Conservation (phyloP, 208 protist genomes). For the Perkinsela sp. region DNA sequence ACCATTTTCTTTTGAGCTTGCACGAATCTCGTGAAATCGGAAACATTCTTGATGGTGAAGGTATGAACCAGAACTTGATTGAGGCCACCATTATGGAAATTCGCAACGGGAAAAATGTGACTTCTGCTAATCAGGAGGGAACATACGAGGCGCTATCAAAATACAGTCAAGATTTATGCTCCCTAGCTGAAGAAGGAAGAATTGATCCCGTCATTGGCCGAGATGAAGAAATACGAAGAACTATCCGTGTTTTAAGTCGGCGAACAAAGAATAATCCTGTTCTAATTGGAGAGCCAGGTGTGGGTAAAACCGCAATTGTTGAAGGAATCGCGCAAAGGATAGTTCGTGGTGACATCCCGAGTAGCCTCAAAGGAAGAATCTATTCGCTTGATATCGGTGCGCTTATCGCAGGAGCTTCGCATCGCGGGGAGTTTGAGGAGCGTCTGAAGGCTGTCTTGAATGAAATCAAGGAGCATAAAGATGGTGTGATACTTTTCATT, state of each 20-base stretch:
- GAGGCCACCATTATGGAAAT: constrained; percentile 26
- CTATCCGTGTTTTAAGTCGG: constrained; percentile 34
- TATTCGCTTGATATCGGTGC: constrained; percentile 59
- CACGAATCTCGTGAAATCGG: constrained; percentile 23
- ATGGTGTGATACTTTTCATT: constrained; percentile 74
- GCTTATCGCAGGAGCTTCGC: constrained; percentile 74
- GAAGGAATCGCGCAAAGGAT: constrained; percentile 12
- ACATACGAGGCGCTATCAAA: constrained; percentile 61
- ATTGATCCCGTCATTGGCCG: constrained; percentile 77
- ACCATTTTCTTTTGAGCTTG: constrained; percentile 38
- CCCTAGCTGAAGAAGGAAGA: constrained; percentile 43
- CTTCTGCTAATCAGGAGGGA: constrained; percentile 28
- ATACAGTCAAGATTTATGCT: constrained; percentile 63
- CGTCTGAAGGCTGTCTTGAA: constrained; percentile 71
- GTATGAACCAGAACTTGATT: constrained; percentile 20
- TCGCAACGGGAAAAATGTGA: constrained; percentile 49
- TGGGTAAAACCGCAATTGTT: constrained; percentile 15
- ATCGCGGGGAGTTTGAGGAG: constrained; percentile 82
- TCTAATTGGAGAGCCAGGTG: constrained; percentile 49
- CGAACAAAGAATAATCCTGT: constrained; percentile 88
- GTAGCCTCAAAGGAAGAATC: constrained; percentile 5
- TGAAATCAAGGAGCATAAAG: constrained; percentile 44
- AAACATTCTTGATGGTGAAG: constrained; percentile 23
- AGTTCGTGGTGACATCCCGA: constrained; percentile 9
- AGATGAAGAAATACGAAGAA: constrained; percentile 72